Evolutionary conservation across 2,329 filamentous ascomycete genomes (phyloP).

Genomic region (Aspergillus pseudoterreus): DNA sequence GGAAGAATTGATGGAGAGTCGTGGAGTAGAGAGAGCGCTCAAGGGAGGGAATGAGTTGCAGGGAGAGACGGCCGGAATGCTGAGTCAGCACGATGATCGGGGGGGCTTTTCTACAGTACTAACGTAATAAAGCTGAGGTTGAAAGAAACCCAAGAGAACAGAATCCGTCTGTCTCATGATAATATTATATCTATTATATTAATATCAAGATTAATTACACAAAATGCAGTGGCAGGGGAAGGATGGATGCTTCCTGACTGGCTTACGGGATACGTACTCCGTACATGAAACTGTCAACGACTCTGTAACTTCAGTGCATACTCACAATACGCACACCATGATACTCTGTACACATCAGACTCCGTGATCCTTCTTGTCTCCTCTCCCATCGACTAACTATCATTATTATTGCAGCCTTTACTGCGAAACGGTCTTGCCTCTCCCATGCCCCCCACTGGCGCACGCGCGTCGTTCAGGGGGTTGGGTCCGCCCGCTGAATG

Average conservation of each 20-base stretch:
- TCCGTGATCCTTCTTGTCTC: too few relatives aligned
- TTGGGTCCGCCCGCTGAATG: conserved; percentile 16
- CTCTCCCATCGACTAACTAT: background rate
- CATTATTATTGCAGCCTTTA: background rate
- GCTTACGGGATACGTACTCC: too few relatives aligned
- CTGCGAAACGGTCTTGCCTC: background rate
- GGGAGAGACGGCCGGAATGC: conserved; percentile 20
- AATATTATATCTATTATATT: too few relatives aligned
- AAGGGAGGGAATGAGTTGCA: conserved; percentile 11
- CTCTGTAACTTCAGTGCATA: background rate
- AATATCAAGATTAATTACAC: too few relatives aligned
- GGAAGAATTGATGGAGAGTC: background rate
- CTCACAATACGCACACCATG: too few relatives aligned
- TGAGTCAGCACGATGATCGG: conserved; percentile 15
- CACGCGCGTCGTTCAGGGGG: conserved; percentile 22
- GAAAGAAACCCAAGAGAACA: too few relatives aligned
- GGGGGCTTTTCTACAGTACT: background rate
- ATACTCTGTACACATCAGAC: background rate
- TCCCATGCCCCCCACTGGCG: conserved; percentile 5
- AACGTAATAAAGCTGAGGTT: background rate
- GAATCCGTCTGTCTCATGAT: too few relatives aligned
- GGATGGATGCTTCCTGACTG: too few relatives aligned
- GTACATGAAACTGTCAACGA: background rate
- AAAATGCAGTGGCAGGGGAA: too few relatives aligned
- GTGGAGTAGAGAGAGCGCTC: conserved; percentile 4